These are phyloP conservation scores for Aspergillus baeticus DNA, from an alignment of 495 filamentous ascomycete species.

Conservation along the genomic window DNA sequence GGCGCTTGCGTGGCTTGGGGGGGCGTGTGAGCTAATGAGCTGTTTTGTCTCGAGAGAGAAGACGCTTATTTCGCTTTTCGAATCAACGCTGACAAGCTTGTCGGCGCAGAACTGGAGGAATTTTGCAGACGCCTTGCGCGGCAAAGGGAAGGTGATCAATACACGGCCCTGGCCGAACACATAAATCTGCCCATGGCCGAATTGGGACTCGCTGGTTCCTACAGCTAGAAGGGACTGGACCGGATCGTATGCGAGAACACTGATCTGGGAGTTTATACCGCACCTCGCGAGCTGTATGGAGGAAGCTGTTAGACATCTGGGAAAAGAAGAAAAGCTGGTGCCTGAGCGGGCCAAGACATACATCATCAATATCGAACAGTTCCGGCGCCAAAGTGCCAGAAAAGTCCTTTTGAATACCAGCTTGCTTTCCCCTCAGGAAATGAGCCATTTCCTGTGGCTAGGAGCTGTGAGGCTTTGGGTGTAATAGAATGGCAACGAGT, in stretches of 20 bases:
- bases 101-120: slow-evolving; percentile 74
- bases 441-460: slow-evolving; percentile 61
- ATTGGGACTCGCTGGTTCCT: slow-evolving; percentile 79
- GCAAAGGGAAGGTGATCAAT: slow-evolving; percentile 61
- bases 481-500: slow-evolving; percentile 3
- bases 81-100: slow-evolving; percentile 79
- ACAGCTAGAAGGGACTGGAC: slow-evolving; percentile 92
- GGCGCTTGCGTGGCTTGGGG: slow-evolving; percentile 67
- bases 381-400: slow-evolving; percentile 74
- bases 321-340: slow-evolving; percentile 22
- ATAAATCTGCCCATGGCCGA: slow-evolving; percentile 79
- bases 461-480: not conserved
- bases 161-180: slow-evolving; percentile 86
- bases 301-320: slow-evolving; percentile 20
- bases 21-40: slow-evolving; percentile 62
- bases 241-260: slow-evolving; percentile 83
- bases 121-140: slow-evolving; percentile 65
- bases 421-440: slow-evolving; percentile 88
- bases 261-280: slow-evolving; percentile 85
- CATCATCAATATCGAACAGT: slow-evolving; percentile 79
- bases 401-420: slow-evolving; percentile 86
- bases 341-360: slow-evolving; percentile 40
- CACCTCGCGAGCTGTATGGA: slow-evolving; percentile 65
- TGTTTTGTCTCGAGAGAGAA: slow-evolving; percentile 69
- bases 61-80: slow-evolving; percentile 76